phyloP scores from a whole-genome alignment of 73 alveolate genomes.

The Paramecium primaurelia region DNA sequence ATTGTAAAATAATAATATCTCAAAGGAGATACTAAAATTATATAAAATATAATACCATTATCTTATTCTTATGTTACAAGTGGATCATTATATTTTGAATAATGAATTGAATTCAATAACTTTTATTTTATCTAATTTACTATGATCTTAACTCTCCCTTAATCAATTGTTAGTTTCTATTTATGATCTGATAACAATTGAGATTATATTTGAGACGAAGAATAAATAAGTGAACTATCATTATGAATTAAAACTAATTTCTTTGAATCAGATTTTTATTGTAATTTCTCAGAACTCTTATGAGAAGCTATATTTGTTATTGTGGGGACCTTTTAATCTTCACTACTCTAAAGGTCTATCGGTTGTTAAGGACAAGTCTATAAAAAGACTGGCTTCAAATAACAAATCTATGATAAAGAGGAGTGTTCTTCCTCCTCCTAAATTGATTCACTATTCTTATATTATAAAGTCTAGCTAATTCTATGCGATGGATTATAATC shows the following conservation, averaged over 20 bases:
- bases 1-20: neutral
- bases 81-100: neutral
- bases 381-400: neutral
- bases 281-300: neutral
- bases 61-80: neutral
- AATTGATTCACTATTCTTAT: neutral
- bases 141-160: neutral
- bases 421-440: slow-evolving; percentile 8
- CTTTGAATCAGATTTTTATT: neutral
- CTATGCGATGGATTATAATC: neutral
- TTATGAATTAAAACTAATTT: neutral
- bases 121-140: neutral
- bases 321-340: neutral
- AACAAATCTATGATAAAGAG: neutral
- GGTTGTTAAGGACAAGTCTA: neutral
- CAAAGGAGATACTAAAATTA: neutral
- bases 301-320: neutral
- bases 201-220: neutral
- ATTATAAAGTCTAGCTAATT: neutral
- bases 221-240: neutral
- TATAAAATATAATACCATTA: neutral
- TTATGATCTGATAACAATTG: neutral
- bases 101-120: neutral
- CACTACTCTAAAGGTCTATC: neutral
- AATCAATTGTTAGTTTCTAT: neutral